These are phyloP conservation scores for Schwanniomyces etchellsii DNA, from an alignment of 1,139 yeast species.

Conservation along the genomic window DNA sequence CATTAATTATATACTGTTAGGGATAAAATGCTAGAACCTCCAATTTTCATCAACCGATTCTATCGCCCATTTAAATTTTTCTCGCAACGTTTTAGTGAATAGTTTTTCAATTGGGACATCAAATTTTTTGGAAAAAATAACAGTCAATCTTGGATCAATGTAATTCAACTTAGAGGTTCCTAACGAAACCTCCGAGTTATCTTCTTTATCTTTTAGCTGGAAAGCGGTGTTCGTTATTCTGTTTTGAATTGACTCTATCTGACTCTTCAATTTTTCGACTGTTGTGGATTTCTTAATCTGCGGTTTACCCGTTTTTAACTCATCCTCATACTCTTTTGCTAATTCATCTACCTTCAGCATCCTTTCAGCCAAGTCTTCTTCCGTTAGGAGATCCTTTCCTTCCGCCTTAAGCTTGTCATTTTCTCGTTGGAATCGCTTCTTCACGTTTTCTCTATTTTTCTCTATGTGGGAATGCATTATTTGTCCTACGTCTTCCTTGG, in stretches of 20 bases:
- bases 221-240: constrained; percentile 65
- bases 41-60: constrained; percentile 86
- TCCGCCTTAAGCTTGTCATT: constrained; percentile 66
- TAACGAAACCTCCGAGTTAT: constrained; percentile 87
- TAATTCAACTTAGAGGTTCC: constrained; percentile 93
- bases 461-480: constrained; percentile 53
- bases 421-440: constrained; percentile 66
- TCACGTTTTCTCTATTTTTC: constrained; percentile 58
- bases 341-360: constrained; percentile 54
- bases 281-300: constrained; percentile 49
- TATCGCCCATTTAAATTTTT: constrained; percentile 94
- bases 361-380: constrained; percentile 54
- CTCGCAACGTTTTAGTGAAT: constrained; percentile 85
- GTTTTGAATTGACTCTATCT: constrained; percentile 65
- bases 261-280: constrained; percentile 69
- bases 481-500: constrained; percentile 54
- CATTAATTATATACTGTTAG: no score
- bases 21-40: constrained; percentile 63
- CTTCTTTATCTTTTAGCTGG: constrained; percentile 87
- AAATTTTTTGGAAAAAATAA: constrained; percentile 80
- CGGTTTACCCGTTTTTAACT: constrained; percentile 57
- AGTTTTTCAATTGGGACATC: constrained; percentile 89
- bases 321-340: constrained; percentile 49
- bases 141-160: constrained; percentile 91
- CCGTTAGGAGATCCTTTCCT: constrained; percentile 46